phyloP scores from a whole-genome alignment of 495 filamentous ascomycete species.

The Penicillium maclennaniae region DNA sequence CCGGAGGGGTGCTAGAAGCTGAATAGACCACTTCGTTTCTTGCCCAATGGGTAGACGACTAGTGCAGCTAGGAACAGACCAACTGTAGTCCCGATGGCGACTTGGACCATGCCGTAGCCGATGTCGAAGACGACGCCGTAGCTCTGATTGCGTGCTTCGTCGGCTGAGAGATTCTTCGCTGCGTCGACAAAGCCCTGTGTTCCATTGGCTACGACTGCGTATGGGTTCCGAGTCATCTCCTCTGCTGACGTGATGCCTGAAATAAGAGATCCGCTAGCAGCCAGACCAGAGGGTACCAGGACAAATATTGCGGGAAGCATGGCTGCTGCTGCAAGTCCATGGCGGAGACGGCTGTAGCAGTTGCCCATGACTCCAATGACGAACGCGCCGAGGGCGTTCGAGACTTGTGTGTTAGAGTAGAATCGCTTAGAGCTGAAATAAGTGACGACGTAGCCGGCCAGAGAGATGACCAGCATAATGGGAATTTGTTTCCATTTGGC shows the following conservation, averaged over 20 bases:
- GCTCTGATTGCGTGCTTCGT: slow-evolving; percentile 23
- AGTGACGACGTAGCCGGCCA: slow-evolving; percentile 84
- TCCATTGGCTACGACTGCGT: slow-evolving; percentile 47
- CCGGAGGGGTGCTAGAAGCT: slow-evolving; percentile 63
- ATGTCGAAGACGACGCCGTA: slow-evolving; percentile 73
- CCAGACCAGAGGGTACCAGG: slow-evolving; percentile 85
- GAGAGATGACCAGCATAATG: slow-evolving; percentile 76
- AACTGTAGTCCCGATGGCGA: slow-evolving; percentile 90
- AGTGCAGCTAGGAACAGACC: slow-evolving; percentile 83
- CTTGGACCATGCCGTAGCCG: slow-evolving; percentile 81
- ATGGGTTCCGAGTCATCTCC: slow-evolving; percentile 57
- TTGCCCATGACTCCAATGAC: slow-evolving; percentile 85
- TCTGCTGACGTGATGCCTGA: slow-evolving; percentile 82
- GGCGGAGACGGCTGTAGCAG: slow-evolving; percentile 76
- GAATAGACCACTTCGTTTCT: slow-evolving; percentile 84
- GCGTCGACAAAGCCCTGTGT: slow-evolving; percentile 48
- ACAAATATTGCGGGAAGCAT: slow-evolving; percentile 94
- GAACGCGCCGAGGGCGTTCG: slow-evolving; percentile 78
- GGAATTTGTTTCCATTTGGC: slow-evolving; percentile 88
- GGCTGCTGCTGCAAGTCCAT: slow-evolving; percentile 81
- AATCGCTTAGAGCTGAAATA: slow-evolving; percentile 73
- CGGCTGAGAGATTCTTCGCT: slow-evolving; percentile 31
- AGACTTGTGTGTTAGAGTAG: slow-evolving; percentile 70
- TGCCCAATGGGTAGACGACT: slow-evolving; percentile 87
- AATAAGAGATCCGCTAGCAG: slow-evolving; percentile 77